Base-by-base conservation (phyloP, 805 yeast species). In the Jamesozyma gamospora region DNA sequence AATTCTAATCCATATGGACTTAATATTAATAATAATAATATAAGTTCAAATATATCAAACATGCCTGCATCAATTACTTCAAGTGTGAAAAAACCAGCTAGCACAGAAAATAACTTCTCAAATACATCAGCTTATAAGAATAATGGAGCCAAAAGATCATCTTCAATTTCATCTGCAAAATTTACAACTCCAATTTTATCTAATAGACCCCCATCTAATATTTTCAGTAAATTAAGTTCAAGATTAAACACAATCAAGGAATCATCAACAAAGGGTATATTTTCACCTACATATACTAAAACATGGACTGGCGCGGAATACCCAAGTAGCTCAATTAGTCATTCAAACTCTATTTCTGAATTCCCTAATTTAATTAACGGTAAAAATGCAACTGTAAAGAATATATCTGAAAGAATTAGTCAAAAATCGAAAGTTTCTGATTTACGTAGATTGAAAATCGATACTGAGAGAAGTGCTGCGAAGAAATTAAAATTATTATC, bases 401-500 rank as follows among this genome's bases (percentile, higher is more conserved):
- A 41, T 7, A 14, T 46, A 5, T 37, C 46, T 6, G 26, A 35
- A 1, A 32, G 42, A 11, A 26, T 44, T 9, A 14, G 40, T 10
- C 47, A 44, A 18, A 42, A 37, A 17, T 46, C 43, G 7, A 54
- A 55, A 14, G 41, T 56, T 25, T 47, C 63, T 3, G 57, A 51
- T 4, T 50, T 65, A 41, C 56, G 63, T 34, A 65, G 57, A 43
- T 42, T 69, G 36, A 63, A 63, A 31, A 65, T 68, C 14, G 71
- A 69, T 40, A 62, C 70, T 13, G 48, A 51, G 4, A 62, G 71
- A 47, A 64, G 67, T 31, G 70, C 68, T 7, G 68, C 71, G 0
- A 67, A 69, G 46, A 64, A 66, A 46, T 35, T 64, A 32, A 66
- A 62, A 44, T 48, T 69, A 4, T 52, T 66, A 4, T 47, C 57